A percentile compares a stretch with the other conserved stretches of the same genome.
phyloP scores from a whole-genome alignment of 2,329 filamentous ascomycete genomes.

The Emydomyces testavorans region DNA sequence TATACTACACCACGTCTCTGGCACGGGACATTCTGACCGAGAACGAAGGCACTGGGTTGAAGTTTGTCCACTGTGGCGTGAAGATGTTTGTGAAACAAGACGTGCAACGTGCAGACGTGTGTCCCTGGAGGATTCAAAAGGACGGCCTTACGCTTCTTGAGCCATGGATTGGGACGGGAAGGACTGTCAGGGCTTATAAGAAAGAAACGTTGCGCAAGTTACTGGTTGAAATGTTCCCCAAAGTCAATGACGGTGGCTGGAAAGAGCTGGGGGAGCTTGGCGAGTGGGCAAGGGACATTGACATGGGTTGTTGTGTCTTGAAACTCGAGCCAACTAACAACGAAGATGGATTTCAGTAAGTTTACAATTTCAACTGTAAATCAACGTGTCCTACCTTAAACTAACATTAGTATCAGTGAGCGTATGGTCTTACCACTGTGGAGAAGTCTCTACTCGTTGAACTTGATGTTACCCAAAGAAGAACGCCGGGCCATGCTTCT shows the following conservation, averaged over 20 bases:
- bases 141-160: conserved; percentile 87
- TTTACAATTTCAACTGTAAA: conserved; percentile 4
- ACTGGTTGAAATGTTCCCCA: conserved; percentile 93
- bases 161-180: conserved; percentile 70
- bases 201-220: conserved; percentile 71
- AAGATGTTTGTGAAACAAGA: conserved; percentile 99
- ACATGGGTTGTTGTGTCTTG: conserved; percentile 86
- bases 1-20: conserved; percentile 86
- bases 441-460: conserved; percentile 83
- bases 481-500: conserved; percentile 86
- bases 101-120: conserved; percentile 72
- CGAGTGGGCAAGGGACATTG: conserved; percentile 63
- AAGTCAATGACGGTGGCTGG: conserved; percentile 64
- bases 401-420: conserved; percentile 43
- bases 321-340: conserved; percentile 62
- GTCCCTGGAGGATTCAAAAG: conserved; percentile 88
- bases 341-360: conserved; percentile 46
- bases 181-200: conserved; percentile 62
- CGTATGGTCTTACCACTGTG: conserved; percentile 82
- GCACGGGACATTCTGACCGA: conserved; percentile 72
- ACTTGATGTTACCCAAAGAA: conserved; percentile 97
- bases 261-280: conserved; percentile 75
- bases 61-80: conserved; percentile 91
- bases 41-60: conserved; percentile 84
- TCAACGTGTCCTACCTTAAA: not conserved